phyloP scores from a whole-genome alignment of 345 rosid species.

The Microthlaspi erraticum region DNA sequence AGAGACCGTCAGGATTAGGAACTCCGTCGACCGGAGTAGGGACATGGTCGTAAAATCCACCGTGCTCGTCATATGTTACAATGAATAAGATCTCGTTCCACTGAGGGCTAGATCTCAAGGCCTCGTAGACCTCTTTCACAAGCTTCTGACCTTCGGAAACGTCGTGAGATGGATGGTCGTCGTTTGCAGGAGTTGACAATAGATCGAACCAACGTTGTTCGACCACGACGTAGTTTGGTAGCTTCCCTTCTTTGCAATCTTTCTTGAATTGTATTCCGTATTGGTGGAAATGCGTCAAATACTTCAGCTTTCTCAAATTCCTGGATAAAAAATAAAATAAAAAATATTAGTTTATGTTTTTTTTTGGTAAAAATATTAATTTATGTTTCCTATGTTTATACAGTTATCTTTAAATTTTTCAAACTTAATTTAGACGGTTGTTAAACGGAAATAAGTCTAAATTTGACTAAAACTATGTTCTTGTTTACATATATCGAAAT shows the following conservation, averaged over 20 bases:
- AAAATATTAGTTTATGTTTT: too few species aligned
- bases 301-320: slow-evolving; percentile 52
- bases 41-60: slow-evolving; percentile 66
- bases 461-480: too few species aligned
- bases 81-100: slow-evolving; percentile 60
- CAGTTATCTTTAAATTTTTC: too few species aligned
- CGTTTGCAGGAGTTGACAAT: slow-evolving; percentile 49
- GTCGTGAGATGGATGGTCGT: slow-evolving; percentile 64
- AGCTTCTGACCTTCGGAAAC: slow-evolving; percentile 62
- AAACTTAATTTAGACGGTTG: too few species aligned
- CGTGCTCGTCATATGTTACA: slow-evolving; percentile 60
- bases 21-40: slow-evolving; percentile 55
- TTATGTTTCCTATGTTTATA: too few species aligned
- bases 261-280: slow-evolving; percentile 52
- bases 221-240: slow-evolving; percentile 58
- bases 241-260: slow-evolving; percentile 54
- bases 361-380: too few species aligned
- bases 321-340: slow-evolving; percentile 28
- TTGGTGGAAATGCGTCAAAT: slow-evolving; percentile 52
- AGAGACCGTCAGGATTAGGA: slow-evolving; percentile 58
- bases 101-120: slow-evolving; percentile 58
- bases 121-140: slow-evolving; percentile 60
- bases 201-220: slow-evolving; percentile 57
- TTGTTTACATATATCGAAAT: too few species aligned
- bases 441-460: too few species aligned